phyloP scores from a whole-genome alignment of 2,329 filamentous ascomycete species.

The Beauveria sp. region DNA sequence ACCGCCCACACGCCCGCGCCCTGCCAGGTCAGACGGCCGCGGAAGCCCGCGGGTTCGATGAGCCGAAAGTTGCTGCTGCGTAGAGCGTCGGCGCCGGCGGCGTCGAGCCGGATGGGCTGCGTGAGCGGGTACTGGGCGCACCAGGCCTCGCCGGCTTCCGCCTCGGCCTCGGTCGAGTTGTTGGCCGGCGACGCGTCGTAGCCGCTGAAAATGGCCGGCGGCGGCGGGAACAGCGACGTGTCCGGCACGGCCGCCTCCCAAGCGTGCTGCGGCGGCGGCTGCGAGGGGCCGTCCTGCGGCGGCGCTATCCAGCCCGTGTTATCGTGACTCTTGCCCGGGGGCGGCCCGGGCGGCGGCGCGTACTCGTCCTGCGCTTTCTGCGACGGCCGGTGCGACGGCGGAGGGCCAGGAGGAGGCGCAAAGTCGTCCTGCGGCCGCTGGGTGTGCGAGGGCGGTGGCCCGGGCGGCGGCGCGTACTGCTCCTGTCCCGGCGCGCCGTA shows the following conservation, averaged over 20 bases:
- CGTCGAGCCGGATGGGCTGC: constrained; percentile 41
- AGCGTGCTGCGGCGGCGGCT: constrained; percentile 47
- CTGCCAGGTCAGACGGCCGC: constrained; percentile 37
- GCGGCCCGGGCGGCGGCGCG: no score
- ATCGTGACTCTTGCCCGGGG: neutral
- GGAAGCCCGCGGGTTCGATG: constrained; percentile 41
- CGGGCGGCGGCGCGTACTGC: constrained; percentile 22
- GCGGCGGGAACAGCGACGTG: constrained; percentile 63
- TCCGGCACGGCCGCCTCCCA: constrained; percentile 67
- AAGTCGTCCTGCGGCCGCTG: constrained; percentile 10
- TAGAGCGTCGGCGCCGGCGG: constrained; percentile 39
- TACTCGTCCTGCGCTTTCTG: no score
- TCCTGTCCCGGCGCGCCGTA: neutral
- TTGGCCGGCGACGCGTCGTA: constrained; percentile 59
- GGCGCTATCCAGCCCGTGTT: constrained; percentile 17
- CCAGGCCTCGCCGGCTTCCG: constrained; percentile 59
- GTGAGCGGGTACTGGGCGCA: constrained; percentile 53
- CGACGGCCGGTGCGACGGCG: constrained; percentile 18
- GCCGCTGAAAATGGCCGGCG: constrained; percentile 57
- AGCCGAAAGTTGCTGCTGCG: constrained; percentile 45
- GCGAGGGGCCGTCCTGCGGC: constrained; percentile 17
- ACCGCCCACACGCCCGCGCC: constrained; percentile 46
- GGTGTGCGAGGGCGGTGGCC: constrained; percentile 21
- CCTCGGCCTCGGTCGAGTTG: constrained; percentile 60
- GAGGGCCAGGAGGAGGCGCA: constrained; percentile 30